Conservation (phyloP, 2,329 filamentous ascomycete genomes). For the Aureobasidium leucospermi region DNA sequence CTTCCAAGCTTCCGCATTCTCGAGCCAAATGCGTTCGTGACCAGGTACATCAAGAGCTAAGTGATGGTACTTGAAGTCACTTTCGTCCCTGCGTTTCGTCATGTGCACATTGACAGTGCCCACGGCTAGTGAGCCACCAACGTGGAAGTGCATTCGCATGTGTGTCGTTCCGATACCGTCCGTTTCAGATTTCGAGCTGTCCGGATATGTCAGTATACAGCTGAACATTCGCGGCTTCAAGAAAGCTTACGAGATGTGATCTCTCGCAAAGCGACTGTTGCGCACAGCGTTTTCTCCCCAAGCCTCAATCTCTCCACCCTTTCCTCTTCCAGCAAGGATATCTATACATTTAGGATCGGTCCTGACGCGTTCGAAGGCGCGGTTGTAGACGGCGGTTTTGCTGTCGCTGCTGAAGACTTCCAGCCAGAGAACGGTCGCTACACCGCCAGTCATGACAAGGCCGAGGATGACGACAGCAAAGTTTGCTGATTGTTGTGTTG, state of each 20-base stretch:
- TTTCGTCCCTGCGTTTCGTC: constrained; percentile 56
- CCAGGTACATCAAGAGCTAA: constrained; percentile 75
- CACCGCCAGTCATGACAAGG: constrained; percentile 66
- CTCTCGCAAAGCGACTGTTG: constrained; percentile 69
- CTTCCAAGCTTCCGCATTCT: constrained; percentile 50
- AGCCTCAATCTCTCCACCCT: constrained; percentile 57
- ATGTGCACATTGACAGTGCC: constrained; percentile 75
- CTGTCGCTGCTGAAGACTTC: constrained; percentile 79
- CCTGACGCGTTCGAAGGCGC: constrained; percentile 72
- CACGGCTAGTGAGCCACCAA: constrained; percentile 67
- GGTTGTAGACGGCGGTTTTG: constrained; percentile 82
- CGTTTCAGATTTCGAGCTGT: constrained; percentile 57
- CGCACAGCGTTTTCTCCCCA: constrained; percentile 66
- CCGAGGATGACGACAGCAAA: constrained; percentile 70
- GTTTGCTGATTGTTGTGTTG: constrained; percentile 88
- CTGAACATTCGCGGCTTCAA: too few species aligned
- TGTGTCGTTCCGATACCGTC: constrained; percentile 74
- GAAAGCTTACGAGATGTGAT: constrained; percentile 42
- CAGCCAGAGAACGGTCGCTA: constrained; percentile 68
- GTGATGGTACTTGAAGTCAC: constrained; percentile 70
- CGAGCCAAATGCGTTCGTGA: constrained; percentile 54
- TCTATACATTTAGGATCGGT: constrained; percentile 62
- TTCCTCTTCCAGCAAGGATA: constrained; percentile 57
- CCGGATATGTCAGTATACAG: not conserved
- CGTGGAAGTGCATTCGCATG: constrained; percentile 76